phyloP scores from a whole-genome alignment of 495 filamentous ascomycete species.

The Neurospora africana region DNA sequence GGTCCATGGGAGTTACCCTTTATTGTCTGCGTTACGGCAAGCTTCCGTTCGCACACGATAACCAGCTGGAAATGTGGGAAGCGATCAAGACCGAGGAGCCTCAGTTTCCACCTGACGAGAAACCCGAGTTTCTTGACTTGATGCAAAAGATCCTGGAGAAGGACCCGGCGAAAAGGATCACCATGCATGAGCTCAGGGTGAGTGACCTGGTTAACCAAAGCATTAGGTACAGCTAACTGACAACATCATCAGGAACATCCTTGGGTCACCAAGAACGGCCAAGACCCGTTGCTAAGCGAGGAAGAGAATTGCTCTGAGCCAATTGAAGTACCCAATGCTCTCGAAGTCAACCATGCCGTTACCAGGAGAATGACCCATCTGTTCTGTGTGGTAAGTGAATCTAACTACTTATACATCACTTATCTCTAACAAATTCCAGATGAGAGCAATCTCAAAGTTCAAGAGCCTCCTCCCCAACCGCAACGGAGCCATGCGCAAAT shows the following conservation, averaged over 20 bases:
- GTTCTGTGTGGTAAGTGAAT: slow-evolving; percentile 62
- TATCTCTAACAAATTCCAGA: slow-evolving; percentile 37
- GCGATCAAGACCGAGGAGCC: slow-evolving; percentile 61
- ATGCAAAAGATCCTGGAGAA: slow-evolving; percentile 63
- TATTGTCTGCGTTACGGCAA: slow-evolving; percentile 85
- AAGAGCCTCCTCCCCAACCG: slow-evolving; percentile 43
- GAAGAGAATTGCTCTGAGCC: slow-evolving; percentile 81
- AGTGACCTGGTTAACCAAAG: slow-evolving; percentile 5
- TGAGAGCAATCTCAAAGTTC: slow-evolving; percentile 87
- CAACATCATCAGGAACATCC: slow-evolving; percentile 59
- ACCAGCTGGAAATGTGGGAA: slow-evolving; percentile 79
- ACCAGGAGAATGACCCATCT: slow-evolving; percentile 77
- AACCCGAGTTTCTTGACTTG: slow-evolving; percentile 55
- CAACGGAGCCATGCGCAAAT: slow-evolving; percentile 15
- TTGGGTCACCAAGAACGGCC: slow-evolving; percentile 81
- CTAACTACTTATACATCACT: neutral
- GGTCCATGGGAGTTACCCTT: slow-evolving; percentile 96
- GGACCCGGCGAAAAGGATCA: slow-evolving; percentile 67
- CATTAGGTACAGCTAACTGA: slow-evolving; percentile 1
- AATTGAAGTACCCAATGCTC: slow-evolving; percentile 70
- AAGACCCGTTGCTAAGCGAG: slow-evolving; percentile 66
- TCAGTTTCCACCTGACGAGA: slow-evolving; percentile 42
- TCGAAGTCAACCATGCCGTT: slow-evolving; percentile 84
- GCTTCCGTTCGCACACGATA: slow-evolving; percentile 71
- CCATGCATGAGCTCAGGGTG: slow-evolving; percentile 72